Evolutionary conservation across 768 basidiomycete species (phyloP).

Genomic region (Phaeotremella skinneri): DNA sequence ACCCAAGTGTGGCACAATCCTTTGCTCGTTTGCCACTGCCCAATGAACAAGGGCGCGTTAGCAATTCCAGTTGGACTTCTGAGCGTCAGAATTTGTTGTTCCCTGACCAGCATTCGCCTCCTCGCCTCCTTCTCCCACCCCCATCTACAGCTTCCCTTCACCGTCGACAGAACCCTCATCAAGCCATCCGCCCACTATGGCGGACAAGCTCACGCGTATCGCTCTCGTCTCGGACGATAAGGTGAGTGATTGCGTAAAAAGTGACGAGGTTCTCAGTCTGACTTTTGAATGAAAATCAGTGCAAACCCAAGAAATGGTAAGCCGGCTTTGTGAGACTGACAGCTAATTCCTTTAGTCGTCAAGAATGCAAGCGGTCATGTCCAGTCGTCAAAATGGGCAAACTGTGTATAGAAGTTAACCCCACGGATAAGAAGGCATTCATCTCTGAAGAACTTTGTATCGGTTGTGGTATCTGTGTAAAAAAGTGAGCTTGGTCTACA

Average conservation of each 20-base stretch:
- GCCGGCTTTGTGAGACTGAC: conserved; percentile 6
- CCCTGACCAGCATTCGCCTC: neutral
- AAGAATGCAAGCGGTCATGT: conserved; percentile 99
- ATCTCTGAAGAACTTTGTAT: conserved; percentile 99
- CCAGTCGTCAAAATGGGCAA: conserved; percentile 99
- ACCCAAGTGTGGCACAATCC: neutral
- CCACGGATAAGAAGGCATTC: conserved; percentile 95
- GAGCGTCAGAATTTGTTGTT: conserved; percentile 1
- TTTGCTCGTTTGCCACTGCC: neutral
- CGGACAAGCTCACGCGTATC: conserved; percentile 96
- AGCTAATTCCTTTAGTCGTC: conserved; percentile 54
- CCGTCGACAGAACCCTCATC: neutral
- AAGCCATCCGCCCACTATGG: conserved; percentile 53
- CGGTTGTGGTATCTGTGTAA: conserved; percentile 99
- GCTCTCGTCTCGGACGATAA: conserved; percentile 63
- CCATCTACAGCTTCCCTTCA: neutral
- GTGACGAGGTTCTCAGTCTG: conserved; percentile 42
- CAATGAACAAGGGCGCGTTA: conserved; percentile 1
- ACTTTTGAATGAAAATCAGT: conserved; percentile 48
- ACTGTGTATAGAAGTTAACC: conserved; percentile 95
- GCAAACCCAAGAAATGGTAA: conserved; percentile 81
- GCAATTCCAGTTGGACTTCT: neutral
- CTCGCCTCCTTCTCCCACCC: neutral
- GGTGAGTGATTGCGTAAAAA: conserved; percentile 28
- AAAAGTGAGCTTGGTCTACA: conserved; percentile 67